Percentiles rank a stretch among this genome's conserved stretches.
phyloP scores from a whole-genome alignment of 805 yeast genomes.

The Barnettozyma salicaria region DNA sequence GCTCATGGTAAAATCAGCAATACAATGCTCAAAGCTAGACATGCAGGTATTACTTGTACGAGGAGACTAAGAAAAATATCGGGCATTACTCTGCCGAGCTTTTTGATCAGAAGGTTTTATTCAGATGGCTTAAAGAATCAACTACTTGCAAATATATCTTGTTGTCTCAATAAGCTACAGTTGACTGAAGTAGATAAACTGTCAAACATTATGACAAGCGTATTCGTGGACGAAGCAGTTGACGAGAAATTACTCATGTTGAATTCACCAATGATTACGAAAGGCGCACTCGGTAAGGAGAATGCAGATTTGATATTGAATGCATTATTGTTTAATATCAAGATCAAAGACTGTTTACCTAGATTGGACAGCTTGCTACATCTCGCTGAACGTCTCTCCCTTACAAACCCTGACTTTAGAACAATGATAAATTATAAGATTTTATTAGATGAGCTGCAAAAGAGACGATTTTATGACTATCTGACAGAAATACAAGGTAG shows the following conservation, averaged over 20 bases:
- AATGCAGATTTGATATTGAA: background rate
- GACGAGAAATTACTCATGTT: background rate
- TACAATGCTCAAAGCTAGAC: too few relatives aligned
- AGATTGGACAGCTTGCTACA: background rate
- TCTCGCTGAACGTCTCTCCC: constrained; percentile 1
- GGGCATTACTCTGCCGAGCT: too few relatives aligned
- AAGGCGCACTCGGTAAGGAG: background rate
- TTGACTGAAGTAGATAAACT: too few relatives aligned
- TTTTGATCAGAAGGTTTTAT: too few relatives aligned
- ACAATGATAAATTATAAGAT: constrained; percentile 10
- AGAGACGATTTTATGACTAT: constrained; percentile 1
- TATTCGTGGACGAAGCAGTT: too few relatives aligned
- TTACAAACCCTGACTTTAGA: constrained; percentile 4
- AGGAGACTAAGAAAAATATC: too few relatives aligned
- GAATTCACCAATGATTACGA: background rate
- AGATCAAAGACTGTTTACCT: background rate
- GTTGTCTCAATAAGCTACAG: too few relatives aligned
- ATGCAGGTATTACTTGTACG: too few relatives aligned
- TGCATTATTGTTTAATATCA: background rate
- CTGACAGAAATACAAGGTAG: background rate
- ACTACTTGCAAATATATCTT: too few relatives aligned
- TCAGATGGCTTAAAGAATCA: too few relatives aligned
- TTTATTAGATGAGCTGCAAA: constrained; percentile 2
- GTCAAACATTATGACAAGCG: too few relatives aligned
- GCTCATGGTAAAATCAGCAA: too few relatives aligned